Conservation (phyloP, 768 basidiomycete species). For the Megacollybia marginata region DNA sequence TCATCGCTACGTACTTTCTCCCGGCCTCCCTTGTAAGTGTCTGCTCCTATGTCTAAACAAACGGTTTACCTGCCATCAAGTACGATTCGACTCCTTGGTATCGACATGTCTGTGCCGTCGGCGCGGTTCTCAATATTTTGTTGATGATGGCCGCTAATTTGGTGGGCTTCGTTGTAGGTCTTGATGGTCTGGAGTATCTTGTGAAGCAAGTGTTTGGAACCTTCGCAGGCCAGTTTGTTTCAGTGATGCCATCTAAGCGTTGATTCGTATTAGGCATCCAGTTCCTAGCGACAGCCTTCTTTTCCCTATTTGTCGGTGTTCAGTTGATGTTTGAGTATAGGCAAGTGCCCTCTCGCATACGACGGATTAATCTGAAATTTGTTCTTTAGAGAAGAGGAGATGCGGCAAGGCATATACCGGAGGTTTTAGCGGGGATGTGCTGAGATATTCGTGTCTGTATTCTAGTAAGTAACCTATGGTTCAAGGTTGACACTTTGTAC, state of each 20-base stretch:
- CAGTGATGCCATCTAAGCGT: background rate
- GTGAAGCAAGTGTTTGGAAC: conserved; percentile 53
- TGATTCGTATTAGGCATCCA: conserved; percentile 39
- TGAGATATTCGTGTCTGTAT: too few relatives aligned
- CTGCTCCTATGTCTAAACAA: background rate
- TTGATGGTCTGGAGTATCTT: conserved; percentile 72
- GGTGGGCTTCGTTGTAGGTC: conserved; percentile 89
- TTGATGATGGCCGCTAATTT: conserved; percentile 92
- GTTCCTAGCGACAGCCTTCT: conserved; percentile 56
- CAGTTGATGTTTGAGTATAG: conserved; percentile 97
- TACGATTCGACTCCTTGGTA: conserved; percentile 71
- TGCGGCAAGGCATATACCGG: conserved; percentile 51
- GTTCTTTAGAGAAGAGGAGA: conserved; percentile 60
- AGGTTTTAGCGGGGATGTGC: conserved; percentile 33
- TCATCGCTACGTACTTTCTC: conserved; percentile 53
- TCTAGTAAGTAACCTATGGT: too few relatives aligned
- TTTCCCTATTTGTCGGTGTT: conserved; percentile 68
- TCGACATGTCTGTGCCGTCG: conserved; percentile 75
- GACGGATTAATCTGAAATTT: background rate
- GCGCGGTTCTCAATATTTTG: conserved; percentile 77
- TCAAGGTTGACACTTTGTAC: too few relatives aligned
- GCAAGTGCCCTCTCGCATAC: conserved; percentile 32
- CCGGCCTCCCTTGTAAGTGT: conserved; percentile 34
- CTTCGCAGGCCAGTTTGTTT: conserved; percentile 45
- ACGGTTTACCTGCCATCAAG: conserved; percentile 27